These are phyloP conservation scores for Podospora comata DNA, from an alignment of 495 filamentous ascomycete species.

Conservation along the genomic window DNA sequence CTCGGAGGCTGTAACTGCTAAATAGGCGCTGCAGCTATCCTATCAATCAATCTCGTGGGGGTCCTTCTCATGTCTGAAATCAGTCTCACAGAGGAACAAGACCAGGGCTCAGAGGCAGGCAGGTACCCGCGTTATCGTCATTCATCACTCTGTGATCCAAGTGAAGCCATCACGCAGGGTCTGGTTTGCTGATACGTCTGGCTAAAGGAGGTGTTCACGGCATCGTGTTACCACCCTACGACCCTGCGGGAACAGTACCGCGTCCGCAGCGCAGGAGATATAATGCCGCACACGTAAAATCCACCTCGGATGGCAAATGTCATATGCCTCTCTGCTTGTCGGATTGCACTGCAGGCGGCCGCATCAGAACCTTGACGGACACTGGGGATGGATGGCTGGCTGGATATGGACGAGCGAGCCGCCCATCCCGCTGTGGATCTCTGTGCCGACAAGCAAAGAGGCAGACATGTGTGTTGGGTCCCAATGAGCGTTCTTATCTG, in stretches of 20 bases:
- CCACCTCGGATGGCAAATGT: conserved; percentile 5
- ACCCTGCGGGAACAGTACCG: conserved; percentile 4
- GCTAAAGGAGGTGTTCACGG: not conserved
- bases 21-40: not conserved
- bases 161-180: not conserved
- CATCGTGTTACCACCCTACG: not conserved
- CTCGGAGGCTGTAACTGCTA: not conserved
- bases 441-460: conserved; percentile 2
- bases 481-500: conserved; percentile 1
- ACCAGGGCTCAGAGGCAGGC: not conserved
- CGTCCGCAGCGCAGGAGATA: not conserved
- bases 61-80: not conserved
- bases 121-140: not conserved
- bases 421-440: conserved; percentile 4
- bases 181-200: not conserved
- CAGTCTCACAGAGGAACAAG: not conserved
- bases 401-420: not conserved
- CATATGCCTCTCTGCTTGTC: conserved; percentile 1
- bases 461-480: not conserved
- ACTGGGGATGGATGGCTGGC: not conserved
- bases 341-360: conserved; percentile 1
- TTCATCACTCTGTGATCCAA: not conserved
- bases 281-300: not conserved
- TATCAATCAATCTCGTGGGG: not conserved
- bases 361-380: not conserved